Percentiles rank a stretch among this genome's conserved stretches.
phyloP scores from a whole-genome alignment of 305 asterid species.

The Fraxinus paxiana region DNA sequence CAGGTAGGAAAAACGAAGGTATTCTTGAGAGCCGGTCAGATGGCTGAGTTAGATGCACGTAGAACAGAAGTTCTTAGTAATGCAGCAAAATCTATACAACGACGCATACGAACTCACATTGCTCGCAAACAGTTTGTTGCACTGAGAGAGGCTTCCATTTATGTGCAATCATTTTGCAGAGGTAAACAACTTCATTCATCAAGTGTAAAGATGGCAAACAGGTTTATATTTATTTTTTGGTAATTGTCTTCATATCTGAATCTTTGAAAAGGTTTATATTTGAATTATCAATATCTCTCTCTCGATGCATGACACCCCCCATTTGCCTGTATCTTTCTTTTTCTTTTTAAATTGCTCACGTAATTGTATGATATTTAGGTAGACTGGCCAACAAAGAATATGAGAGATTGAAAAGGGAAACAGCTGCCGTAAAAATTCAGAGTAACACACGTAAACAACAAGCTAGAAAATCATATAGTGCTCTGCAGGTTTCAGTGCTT shows the following conservation, averaged over 20 bases:
- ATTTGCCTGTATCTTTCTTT: slow-evolving; percentile 3
- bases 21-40: slow-evolving; percentile 98
- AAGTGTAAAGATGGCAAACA: slow-evolving; percentile 6
- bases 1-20: slow-evolving; percentile 99
- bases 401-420: slow-evolving; percentile 56
- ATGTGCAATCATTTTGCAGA: slow-evolving; percentile 79
- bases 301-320: slow-evolving; percentile 1
- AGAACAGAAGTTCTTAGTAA: slow-evolving; percentile 79
- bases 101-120: slow-evolving; percentile 71
- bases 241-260: background rate
- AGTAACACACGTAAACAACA: slow-evolving; percentile 48
- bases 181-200: slow-evolving; percentile 40
- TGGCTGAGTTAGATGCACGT: slow-evolving; percentile 98
- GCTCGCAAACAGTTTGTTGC: slow-evolving; percentile 72
- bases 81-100: slow-evolving; percentile 86
- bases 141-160: slow-evolving; percentile 55
- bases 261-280: slow-evolving; percentile 9
- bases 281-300: background rate
- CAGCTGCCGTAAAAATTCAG: slow-evolving; percentile 85
- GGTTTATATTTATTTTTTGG: slow-evolving; percentile 1
- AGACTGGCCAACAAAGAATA: slow-evolving; percentile 69
- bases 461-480: slow-evolving; percentile 56
- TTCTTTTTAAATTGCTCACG: slow-evolving; percentile 17
- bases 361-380: slow-evolving; percentile 45
- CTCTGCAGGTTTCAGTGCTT: slow-evolving; percentile 56